Evolutionary conservation across 208 protist species (phyloP).

Genomic region (Leishmania guyanensis): DNA sequence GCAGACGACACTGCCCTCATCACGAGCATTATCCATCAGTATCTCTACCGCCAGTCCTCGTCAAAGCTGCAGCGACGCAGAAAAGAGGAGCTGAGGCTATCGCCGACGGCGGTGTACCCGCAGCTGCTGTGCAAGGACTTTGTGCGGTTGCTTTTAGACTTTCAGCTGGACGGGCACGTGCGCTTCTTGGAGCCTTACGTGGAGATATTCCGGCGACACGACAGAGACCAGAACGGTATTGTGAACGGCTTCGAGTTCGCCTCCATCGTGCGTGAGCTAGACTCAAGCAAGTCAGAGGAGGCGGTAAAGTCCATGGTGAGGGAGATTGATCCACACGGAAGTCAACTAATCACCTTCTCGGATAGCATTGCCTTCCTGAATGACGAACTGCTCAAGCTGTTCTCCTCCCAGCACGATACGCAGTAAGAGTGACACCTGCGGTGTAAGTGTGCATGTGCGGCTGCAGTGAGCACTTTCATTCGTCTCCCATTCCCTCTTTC

Average conservation of each 20-base stretch:
- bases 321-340: slow-evolving; percentile 68
- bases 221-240: slow-evolving; percentile 80
- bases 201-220: slow-evolving; percentile 64
- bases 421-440: not conserved
- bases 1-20: slow-evolving; percentile 65
- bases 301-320: slow-evolving; percentile 61
- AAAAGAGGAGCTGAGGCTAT: slow-evolving; percentile 13
- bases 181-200: slow-evolving; percentile 84
- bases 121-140: slow-evolving; percentile 71
- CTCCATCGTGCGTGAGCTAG: slow-evolving; percentile 53
- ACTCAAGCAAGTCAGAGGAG: slow-evolving; percentile 53
- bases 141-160: slow-evolving; percentile 82
- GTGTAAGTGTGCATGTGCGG: not conserved
- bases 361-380: slow-evolving; percentile 78
- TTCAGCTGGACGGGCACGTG: slow-evolving; percentile 90
- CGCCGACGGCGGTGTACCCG: slow-evolving; percentile 20
- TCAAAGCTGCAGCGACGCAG: slow-evolving; percentile 29
- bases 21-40: slow-evolving; percentile 59
- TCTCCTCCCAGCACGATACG: slow-evolving; percentile 10
- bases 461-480: not conserved
- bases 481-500: not conserved
- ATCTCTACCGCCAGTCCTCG: slow-evolving; percentile 41
- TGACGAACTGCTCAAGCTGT: slow-evolving; percentile 59
- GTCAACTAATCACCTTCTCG: slow-evolving; percentile 85
- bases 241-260: slow-evolving; percentile 73